These are phyloP conservation scores for Platanus orientalis DNA, from an alignment of 164 flowering plant species.

Conservation along the genomic window DNA sequence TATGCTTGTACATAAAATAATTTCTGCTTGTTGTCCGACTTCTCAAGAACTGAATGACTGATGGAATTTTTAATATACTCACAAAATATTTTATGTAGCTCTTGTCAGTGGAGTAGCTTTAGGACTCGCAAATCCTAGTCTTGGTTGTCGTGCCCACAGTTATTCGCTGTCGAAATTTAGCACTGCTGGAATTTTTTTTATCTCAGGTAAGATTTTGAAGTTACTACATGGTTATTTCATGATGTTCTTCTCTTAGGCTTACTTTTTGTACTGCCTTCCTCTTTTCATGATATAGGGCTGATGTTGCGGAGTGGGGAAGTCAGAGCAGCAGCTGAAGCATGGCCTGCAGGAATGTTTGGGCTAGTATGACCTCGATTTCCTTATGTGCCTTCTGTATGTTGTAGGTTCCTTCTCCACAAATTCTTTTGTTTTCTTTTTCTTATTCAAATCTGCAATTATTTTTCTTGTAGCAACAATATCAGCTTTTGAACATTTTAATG, in stretches of 20 bases:
- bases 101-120: constrained; percentile 68
- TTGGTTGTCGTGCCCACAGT: constrained; percentile 77
- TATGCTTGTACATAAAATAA: too few relatives aligned
- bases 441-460: too few relatives aligned
- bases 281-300: constrained; percentile 46
- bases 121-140: constrained; percentile 75
- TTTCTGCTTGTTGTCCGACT: too few relatives aligned
- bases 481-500: too few relatives aligned
- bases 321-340: constrained; percentile 77
- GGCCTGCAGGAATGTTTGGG: constrained; percentile 92
- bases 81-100: constrained; percentile 44
- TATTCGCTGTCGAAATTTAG: constrained; percentile 69
- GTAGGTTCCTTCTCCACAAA: too few relatives aligned
- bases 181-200: constrained; percentile 78
- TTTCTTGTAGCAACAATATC: too few relatives aligned
- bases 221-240: neutral
- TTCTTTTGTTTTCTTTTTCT: too few relatives aligned
- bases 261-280: neutral
- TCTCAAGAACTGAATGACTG: too few relatives aligned
- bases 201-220: constrained; percentile 52
- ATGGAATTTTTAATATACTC: neutral
- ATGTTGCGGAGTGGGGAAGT: constrained; percentile 68
- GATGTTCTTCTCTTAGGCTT: neutral
- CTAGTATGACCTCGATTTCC: constrained; percentile 66
- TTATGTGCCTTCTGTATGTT: constrained; percentile 30